phyloP scores from a whole-genome alignment of 768 basidiomycete species.

The Crucibulum laeve region DNA sequence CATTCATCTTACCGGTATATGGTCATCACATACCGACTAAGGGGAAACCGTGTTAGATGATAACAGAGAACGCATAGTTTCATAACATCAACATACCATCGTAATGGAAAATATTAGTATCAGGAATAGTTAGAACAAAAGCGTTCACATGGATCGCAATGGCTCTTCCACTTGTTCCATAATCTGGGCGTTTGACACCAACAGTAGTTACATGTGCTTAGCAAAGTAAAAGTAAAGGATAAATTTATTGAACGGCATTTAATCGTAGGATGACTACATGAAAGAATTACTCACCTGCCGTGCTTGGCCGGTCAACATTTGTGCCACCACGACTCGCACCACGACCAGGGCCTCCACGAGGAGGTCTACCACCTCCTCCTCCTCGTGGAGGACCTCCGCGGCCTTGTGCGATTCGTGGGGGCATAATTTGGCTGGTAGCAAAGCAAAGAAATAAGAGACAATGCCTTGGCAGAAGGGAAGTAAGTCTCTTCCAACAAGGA shows the following conservation, averaged over 20 bases:
- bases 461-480: background rate
- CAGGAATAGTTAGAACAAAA: slow-evolving; percentile 45
- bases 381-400: slow-evolving; percentile 17
- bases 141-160: slow-evolving; percentile 42
- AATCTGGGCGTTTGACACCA: slow-evolving; percentile 60
- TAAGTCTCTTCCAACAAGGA: background rate
- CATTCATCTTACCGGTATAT: slow-evolving; percentile 18
- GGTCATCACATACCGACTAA: slow-evolving; percentile 14
- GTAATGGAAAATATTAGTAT: slow-evolving; percentile 64
- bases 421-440: slow-evolving; percentile 3
- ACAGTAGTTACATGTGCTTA: slow-evolving; percentile 37
- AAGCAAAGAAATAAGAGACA: background rate
- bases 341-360: slow-evolving; percentile 13
- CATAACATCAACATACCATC: slow-evolving; percentile 39
- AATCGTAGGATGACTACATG: slow-evolving; percentile 12
- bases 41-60: slow-evolving; percentile 4
- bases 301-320: slow-evolving; percentile 19
- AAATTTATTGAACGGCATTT: slow-evolving; percentile 3
- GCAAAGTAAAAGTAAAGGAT: slow-evolving; percentile 3
- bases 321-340: slow-evolving; percentile 18
- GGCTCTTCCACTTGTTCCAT: slow-evolving; percentile 33
- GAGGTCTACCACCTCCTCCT: slow-evolving; percentile 12
- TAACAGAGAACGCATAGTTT: slow-evolving; percentile 1
- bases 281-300: slow-evolving; percentile 23
- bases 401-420: slow-evolving; percentile 14